Conservation (phyloP, 441 rosid species). For the Pelargonium myrrhifolium region DNA sequence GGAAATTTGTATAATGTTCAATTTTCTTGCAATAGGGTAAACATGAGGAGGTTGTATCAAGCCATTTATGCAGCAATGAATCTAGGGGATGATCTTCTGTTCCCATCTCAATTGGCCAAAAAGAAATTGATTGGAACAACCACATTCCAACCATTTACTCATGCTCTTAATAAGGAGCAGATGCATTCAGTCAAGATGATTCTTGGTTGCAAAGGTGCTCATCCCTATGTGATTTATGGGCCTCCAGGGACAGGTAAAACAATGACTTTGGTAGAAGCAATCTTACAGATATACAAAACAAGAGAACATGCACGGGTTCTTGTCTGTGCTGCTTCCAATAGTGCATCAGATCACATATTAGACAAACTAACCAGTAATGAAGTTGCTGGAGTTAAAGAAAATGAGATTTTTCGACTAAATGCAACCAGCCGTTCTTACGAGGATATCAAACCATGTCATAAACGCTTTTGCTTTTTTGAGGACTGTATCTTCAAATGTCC, state of each 20-base stretch:
- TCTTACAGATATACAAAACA: slow-evolving; percentile 36
- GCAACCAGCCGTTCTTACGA: slow-evolving; percentile 43
- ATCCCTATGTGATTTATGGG: slow-evolving; percentile 55
- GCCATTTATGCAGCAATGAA: slow-evolving; percentile 42
- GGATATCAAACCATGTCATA: slow-evolving; percentile 34
- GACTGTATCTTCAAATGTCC: slow-evolving; percentile 43
- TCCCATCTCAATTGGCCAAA: slow-evolving; percentile 31
- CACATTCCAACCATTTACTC: slow-evolving; percentile 28
- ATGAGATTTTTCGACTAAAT: slow-evolving; percentile 51
- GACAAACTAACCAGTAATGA: slow-evolving; percentile 36
- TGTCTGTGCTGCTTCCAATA: slow-evolving; percentile 59
- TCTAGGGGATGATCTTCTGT: slow-evolving; percentile 36
- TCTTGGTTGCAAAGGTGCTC: slow-evolving; percentile 48
- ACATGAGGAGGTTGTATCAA: slow-evolving; percentile 49
- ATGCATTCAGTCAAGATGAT: slow-evolving; percentile 39
- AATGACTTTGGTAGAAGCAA: slow-evolving; percentile 49
- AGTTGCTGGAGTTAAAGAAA: slow-evolving; percentile 28
- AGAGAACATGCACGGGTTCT: slow-evolving; percentile 34
- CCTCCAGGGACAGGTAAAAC: slow-evolving; percentile 73
- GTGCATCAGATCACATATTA: slow-evolving; percentile 55
- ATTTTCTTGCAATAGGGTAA: slow-evolving; percentile 38
- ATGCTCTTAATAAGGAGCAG: slow-evolving; percentile 48
- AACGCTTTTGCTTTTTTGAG: slow-evolving; percentile 38
- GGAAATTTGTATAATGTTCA: slow-evolving; percentile 29
- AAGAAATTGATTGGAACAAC: slow-evolving; percentile 20